phyloP scores from a whole-genome alignment of 2,329 filamentous ascomycete genomes.

The Periconia digitata region DNA sequence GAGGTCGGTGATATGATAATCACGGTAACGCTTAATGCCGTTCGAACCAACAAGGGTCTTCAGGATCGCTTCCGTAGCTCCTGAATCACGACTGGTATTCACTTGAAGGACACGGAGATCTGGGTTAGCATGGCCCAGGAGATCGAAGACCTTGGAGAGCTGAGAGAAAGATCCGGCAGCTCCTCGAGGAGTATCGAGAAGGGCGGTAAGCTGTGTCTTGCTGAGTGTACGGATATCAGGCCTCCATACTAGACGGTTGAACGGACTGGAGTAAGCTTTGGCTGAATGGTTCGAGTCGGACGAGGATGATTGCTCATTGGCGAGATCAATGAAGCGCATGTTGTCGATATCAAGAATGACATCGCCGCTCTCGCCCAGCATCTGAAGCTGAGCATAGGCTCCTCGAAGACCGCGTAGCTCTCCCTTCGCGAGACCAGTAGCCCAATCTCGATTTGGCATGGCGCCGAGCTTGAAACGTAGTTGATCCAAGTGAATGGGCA shows the following conservation, averaged over 20 bases:
- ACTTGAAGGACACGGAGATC: slow-evolving; percentile 22
- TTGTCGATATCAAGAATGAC: slow-evolving; percentile 10
- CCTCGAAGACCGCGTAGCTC: slow-evolving; percentile 10
- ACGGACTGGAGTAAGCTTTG: neutral
- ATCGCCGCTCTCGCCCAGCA: slow-evolving; percentile 5
- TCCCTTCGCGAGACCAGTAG: slow-evolving; percentile 11
- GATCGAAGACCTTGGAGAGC: slow-evolving; percentile 29
- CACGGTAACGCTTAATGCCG: slow-evolving; percentile 8
- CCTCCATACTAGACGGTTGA: neutral
- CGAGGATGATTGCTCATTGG: neutral
- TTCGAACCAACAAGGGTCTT: slow-evolving; percentile 1
- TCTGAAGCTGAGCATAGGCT: slow-evolving; percentile 4
- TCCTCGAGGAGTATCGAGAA: neutral
- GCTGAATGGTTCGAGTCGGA: neutral
- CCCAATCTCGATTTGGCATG: neutral
- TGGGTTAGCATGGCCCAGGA: slow-evolving; percentile 42
- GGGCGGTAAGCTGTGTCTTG: neutral
- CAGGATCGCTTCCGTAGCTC: neutral
- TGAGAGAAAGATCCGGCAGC: slow-evolving; percentile 8
- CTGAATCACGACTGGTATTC: neutral
- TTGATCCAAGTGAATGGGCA: slow-evolving; percentile 20
- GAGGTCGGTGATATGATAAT: slow-evolving; percentile 21
- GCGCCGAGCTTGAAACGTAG: slow-evolving; percentile 13
- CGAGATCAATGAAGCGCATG: slow-evolving; percentile 3
- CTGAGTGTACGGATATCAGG: slow-evolving; percentile 2